These are phyloP conservation scores for Populus euphratica DNA, from an alignment of 345 rosid species.

Conservation along the genomic window DNA sequence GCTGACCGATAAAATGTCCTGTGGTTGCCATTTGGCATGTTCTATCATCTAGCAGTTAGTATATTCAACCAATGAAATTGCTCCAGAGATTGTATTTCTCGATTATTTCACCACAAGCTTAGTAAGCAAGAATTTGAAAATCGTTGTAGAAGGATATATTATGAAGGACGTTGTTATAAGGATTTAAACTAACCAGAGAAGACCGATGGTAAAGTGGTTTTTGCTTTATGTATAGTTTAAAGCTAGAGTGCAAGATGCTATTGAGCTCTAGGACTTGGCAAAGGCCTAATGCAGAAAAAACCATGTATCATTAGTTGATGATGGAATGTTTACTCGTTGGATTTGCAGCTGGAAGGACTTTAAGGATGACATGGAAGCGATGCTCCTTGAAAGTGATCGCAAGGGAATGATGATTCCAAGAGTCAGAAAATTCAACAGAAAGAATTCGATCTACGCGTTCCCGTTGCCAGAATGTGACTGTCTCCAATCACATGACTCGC, in stretches of 20 bases:
- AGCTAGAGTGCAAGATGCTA: background rate
- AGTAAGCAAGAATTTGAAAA: background rate
- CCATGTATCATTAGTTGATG: background rate
- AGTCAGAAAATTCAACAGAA: slow-evolving; percentile 70
- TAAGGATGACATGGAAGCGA: slow-evolving; percentile 57
- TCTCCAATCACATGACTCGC: slow-evolving; percentile 51
- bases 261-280: background rate
- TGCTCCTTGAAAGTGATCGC: slow-evolving; percentile 80
- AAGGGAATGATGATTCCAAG: slow-evolving; percentile 82
- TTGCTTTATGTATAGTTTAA: background rate
- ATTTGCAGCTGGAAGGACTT: slow-evolving; percentile 73
- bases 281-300: background rate
- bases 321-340: slow-evolving; percentile 2
- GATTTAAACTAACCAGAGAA: background rate
- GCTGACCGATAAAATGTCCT: background rate
- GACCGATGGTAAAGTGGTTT: background rate
- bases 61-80: background rate
- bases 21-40: background rate
- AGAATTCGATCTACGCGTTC: slow-evolving; percentile 74
- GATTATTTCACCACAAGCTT: background rate
- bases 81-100: background rate
- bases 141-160: background rate
- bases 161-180: background rate
- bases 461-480: slow-evolving; percentile 90
- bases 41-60: background rate